A percentile compares a stretch with the other conserved stretches of the same genome.
These are phyloP conservation scores for Xylariaceae sp. DNA, from an alignment of 2,329 filamentous ascomycete genomes.

Conservation along the genomic window DNA sequence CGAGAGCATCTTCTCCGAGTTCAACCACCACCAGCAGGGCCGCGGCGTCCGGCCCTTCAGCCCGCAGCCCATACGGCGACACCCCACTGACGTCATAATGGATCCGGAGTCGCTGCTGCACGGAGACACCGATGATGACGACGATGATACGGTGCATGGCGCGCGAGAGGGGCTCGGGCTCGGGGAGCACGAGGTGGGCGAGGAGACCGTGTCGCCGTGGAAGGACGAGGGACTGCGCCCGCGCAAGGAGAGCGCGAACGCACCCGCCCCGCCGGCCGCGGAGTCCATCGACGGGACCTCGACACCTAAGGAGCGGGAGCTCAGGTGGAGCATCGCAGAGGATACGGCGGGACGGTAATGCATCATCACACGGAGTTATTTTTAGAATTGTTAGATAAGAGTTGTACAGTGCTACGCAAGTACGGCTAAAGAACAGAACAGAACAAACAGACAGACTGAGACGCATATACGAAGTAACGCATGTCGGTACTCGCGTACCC, in stretches of 20 bases:
- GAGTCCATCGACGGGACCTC: neutral
- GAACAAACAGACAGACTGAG: too few relatives aligned
- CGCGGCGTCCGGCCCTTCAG: conserved; percentile 62
- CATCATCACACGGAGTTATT: too few relatives aligned
- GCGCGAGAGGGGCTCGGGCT: conserved; percentile 3
- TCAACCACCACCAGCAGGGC: conserved; percentile 55
- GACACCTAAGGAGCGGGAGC: conserved; percentile 18
- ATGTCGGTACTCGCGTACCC: too few relatives aligned
- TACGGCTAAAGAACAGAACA: too few relatives aligned
- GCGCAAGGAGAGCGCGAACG: conserved; percentile 9
- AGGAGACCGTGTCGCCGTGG: conserved; percentile 28
- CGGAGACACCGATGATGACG: conserved; percentile 15
- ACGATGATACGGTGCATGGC: conserved; percentile 15
- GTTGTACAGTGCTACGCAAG: neutral
- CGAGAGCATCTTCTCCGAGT: conserved; percentile 58
- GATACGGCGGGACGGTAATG: neutral
- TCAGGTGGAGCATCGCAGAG: conserved; percentile 13
- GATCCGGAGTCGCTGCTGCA: conserved; percentile 37
- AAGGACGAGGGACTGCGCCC: conserved; percentile 26
- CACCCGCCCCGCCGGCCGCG: neutral
- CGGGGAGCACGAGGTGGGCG: conserved; percentile 17
- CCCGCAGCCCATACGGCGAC: conserved; percentile 51
- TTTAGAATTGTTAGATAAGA: too few relatives aligned
- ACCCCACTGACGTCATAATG: conserved; percentile 36
- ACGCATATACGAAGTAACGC: too few relatives aligned